Conservation (phyloP, 495 filamentous ascomycete species). For the Aspergillus leporis region DNA sequence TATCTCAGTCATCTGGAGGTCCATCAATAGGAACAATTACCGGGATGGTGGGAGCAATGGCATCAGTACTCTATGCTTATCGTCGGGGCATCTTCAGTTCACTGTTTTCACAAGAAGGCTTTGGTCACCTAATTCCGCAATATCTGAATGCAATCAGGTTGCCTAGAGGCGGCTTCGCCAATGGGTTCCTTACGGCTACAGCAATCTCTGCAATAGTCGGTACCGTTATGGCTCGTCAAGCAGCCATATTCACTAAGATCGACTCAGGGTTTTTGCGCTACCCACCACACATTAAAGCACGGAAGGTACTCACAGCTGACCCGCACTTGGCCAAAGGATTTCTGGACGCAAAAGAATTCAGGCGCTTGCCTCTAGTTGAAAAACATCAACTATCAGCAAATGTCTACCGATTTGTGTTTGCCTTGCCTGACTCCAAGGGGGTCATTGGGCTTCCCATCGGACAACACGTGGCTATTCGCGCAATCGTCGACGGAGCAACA, state of each 20-base stretch:
- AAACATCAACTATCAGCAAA: conserved; percentile 46
- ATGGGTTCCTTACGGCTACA: conserved; percentile 38
- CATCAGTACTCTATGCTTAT: not conserved
- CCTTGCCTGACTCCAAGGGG: conserved; percentile 39
- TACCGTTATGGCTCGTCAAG: conserved; percentile 21
- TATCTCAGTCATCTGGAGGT: conserved; percentile 17
- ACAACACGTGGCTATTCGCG: conserved; percentile 53
- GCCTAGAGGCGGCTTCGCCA: conserved; percentile 27
- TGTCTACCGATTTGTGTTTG: conserved; percentile 51
- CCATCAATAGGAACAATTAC: not conserved
- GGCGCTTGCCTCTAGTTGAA: conserved; percentile 40
- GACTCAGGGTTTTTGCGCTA: conserved; percentile 42
- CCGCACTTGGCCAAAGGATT: conserved; percentile 37
- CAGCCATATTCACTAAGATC: conserved; percentile 31
- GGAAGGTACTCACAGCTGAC: conserved; percentile 27
- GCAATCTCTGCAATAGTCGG: conserved; percentile 27
- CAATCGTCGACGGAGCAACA: conserved; percentile 39
- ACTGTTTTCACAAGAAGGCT: not conserved
- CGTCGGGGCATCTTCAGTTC: not conserved
- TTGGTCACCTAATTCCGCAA: not conserved
- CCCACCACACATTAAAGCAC: conserved; percentile 37
- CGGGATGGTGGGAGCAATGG: not conserved
- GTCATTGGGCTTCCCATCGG: conserved; percentile 54
- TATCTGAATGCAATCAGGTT: not conserved
- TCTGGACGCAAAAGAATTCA: conserved; percentile 48